A percentile compares a stretch with the other conserved stretches of the same genome.
Evolutionary conservation across 176 grass and related monocot genomes (phyloP).

Genomic region (Cenchrus fungigraminus): DNA sequence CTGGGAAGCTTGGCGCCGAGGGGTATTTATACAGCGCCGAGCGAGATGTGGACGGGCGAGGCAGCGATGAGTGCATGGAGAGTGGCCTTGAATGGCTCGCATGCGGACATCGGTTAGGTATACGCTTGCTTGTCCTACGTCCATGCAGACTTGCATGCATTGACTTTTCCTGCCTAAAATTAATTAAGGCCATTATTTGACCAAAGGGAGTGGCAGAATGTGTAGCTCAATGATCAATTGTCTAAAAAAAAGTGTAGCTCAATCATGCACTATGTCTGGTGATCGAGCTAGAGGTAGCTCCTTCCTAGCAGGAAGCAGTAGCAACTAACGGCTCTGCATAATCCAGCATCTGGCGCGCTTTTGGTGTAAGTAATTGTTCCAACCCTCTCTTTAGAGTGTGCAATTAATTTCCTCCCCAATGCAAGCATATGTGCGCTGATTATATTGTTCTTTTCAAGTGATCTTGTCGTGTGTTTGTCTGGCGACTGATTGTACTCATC

Average conservation of each 20-base stretch:
- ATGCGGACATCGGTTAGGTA: neutral
- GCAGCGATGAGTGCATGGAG: neutral
- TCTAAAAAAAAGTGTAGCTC: neutral
- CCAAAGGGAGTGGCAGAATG: neutral
- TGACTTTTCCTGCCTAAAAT: constrained; percentile 11
- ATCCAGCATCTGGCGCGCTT: too few species aligned
- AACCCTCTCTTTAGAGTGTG: too few species aligned
- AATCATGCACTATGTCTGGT: neutral
- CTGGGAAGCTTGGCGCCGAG: neutral
- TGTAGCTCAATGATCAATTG: neutral
- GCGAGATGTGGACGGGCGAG: neutral
- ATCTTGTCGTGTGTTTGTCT: too few species aligned
- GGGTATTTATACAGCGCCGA: constrained; percentile 25
- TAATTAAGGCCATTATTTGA: neutral
- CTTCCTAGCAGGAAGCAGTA: too few species aligned
- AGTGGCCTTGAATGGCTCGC: neutral
- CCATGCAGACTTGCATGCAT: neutral
- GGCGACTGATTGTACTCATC: too few species aligned
- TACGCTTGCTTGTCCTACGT: neutral
- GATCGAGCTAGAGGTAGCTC: too few species aligned
- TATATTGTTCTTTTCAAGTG: too few species aligned
- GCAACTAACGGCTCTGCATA: too few species aligned
- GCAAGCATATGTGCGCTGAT: too few species aligned
- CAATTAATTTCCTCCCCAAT: too few species aligned
- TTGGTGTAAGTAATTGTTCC: too few species aligned